Evolutionary conservation across 768 basidiomycete genomes (phyloP).

Genomic region (Tephrocybe sp.): DNA sequence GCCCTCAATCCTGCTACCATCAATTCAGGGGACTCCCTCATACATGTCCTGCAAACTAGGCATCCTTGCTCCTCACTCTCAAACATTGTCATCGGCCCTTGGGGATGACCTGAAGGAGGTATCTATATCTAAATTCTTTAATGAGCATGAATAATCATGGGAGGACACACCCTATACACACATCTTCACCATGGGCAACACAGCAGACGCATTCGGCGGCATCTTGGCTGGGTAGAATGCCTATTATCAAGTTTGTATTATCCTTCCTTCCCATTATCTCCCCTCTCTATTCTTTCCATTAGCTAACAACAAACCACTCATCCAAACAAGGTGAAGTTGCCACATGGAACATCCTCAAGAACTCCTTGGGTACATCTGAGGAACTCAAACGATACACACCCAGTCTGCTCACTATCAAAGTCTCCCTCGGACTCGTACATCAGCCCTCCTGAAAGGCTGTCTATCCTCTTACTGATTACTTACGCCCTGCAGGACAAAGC

Average conservation of each 20-base stretch:
- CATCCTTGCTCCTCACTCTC: too few species aligned
- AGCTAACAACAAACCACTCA: background rate
- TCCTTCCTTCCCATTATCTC: background rate
- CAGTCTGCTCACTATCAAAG: slow-evolving; percentile 57
- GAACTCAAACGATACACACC: slow-evolving; percentile 47
- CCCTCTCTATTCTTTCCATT: background rate
- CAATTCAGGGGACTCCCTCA: too few species aligned
- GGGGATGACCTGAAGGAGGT: slow-evolving; percentile 22
- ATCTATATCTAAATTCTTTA: slow-evolving; percentile 7
- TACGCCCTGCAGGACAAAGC: too few species aligned
- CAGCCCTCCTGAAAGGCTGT: too few species aligned
- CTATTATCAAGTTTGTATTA: slow-evolving; percentile 47
- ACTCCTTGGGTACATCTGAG: too few species aligned
- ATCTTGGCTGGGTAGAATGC: slow-evolving; percentile 62
- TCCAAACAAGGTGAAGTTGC: slow-evolving; percentile 51
- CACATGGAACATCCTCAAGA: slow-evolving; percentile 47
- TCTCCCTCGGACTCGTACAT: slow-evolving; percentile 59
- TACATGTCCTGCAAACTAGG: too few species aligned
- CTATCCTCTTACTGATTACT: too few species aligned
- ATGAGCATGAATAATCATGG: background rate
- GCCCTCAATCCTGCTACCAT: too few species aligned
- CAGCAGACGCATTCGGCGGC: too few species aligned
- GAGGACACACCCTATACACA: slow-evolving; percentile 42
- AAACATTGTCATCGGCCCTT: too few species aligned
- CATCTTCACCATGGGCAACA: slow-evolving; percentile 64